Conservation (phyloP, 2,329 filamentous ascomycete species). For the Aspergillus brasiliensis region DNA sequence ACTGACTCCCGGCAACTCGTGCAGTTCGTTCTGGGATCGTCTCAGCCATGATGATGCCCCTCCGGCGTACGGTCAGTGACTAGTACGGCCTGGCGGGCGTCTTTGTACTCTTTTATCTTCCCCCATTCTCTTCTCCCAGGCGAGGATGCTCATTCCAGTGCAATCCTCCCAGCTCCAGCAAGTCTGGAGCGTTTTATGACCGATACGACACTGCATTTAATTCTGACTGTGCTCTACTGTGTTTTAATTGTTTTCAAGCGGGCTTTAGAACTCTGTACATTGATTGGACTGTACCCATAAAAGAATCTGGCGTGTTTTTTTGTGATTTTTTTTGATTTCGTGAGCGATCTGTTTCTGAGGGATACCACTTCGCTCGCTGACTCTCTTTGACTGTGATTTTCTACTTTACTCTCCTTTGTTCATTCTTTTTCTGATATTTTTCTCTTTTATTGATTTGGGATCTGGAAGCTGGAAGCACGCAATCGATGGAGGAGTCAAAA, state of each 20-base stretch:
- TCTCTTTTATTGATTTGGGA: constrained; percentile 5
- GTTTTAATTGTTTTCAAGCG: constrained; percentile 25
- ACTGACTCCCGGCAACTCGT: constrained; percentile 36
- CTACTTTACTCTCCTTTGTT: constrained; percentile 19
- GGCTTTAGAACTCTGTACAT: constrained; percentile 26
- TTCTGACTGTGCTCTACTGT: constrained; percentile 11
- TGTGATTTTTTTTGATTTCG: constrained; percentile 13
- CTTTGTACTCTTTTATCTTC: constrained; percentile 16
- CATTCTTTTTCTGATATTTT: constrained; percentile 13
- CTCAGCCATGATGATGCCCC: constrained; percentile 40
- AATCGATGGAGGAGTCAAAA: background rate
- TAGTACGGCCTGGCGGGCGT: constrained; percentile 12
- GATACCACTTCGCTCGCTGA: constrained; percentile 35
- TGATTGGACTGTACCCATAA: constrained; percentile 25
- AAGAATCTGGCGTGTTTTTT: constrained; percentile 28
- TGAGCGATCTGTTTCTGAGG: constrained; percentile 21
- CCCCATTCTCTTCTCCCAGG: constrained; percentile 12
- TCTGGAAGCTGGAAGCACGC: constrained; percentile 4
- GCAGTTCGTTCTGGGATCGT: constrained; percentile 41
- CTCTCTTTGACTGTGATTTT: constrained; percentile 21
- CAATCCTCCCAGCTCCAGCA: constrained; percentile 14
- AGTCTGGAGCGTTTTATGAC: constrained; percentile 24
- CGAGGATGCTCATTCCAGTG: background rate
- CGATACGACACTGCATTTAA: constrained; percentile 26
- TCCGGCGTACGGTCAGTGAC: constrained; percentile 49